Evolutionary conservation across 2,329 filamentous ascomycete genomes (phyloP), one percentile per base, ranked within the genome.

Genomic region (Diaporthe sp.): DNA sequence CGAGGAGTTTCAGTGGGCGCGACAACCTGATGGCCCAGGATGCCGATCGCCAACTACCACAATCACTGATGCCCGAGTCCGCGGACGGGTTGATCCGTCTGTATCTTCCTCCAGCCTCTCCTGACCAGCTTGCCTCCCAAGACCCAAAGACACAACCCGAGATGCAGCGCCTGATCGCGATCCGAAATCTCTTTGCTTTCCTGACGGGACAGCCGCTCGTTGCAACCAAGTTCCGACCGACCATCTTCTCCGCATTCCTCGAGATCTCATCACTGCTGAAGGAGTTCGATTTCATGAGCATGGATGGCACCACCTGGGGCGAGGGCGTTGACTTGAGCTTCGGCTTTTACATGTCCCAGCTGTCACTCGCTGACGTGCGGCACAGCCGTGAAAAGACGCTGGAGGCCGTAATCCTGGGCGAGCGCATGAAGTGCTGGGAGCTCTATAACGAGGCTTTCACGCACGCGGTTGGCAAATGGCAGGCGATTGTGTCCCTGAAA

Each of bases 361-460:
- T 95, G 76, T 88, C 87, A 28, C 85, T 98, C 42, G 93, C 91
- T 4, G 96, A 98, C 83, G 93, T 98, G 61, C 89, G 95, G 72
- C 86, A 90, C 75, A 97, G 94, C 81, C 90, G 93, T 35, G 95
- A 98, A 81, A 97, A 97, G 87, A 98, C 94, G 0, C 88, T 98
- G 33, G 95, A 98, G 83, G 94, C 93, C 0, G 89, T 98, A 61
- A 89, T 98, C n/a, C 87, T 99, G 15, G 96, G 94, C 73, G 96
- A 99, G 84, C 90, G 91, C 50, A 94, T 98, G 92, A 92, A 92
- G 74, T 97, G 91, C 64, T 90, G 93, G 79, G 89, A 92, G 10
- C 88, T 99, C 3, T 98, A 97, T 84, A 95, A 94, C 74, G 95
- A 98, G 83, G 95, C 95, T 0, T 98, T 98, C 80, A 92, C 95